These are phyloP conservation scores for Aspergillus sp. DNA, from an alignment of 2,329 filamentous ascomycete species.

Conservation along the genomic window DNA sequence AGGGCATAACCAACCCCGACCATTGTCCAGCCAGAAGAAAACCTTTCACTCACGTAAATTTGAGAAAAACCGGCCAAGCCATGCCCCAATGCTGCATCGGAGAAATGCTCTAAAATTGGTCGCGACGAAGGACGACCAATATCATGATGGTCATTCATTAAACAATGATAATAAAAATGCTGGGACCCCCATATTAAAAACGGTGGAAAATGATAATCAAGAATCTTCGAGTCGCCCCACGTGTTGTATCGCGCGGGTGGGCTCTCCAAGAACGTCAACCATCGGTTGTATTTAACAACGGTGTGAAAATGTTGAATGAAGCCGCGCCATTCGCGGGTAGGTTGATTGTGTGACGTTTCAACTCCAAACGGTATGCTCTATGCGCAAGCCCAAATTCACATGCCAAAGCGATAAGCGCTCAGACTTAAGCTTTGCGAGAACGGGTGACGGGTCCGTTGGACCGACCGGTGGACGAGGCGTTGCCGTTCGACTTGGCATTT, in stretches of 20 bases:
- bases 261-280: not conserved
- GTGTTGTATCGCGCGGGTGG: not conserved
- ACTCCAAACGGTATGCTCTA: not conserved
- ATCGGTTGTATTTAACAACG: not conserved
- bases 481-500: constrained; percentile 29
- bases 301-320: not conserved
- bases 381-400: not conserved
- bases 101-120: constrained; percentile 24
- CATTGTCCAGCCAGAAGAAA: constrained; percentile 13
- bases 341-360: not conserved
- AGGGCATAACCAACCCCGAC: not conserved
- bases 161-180: constrained; percentile 21
- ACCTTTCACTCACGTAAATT: constrained; percentile 14
- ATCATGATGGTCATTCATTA: constrained; percentile 31
- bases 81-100: constrained; percentile 17
- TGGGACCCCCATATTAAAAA: not conserved
- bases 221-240: constrained; percentile 2
- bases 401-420: not conserved
- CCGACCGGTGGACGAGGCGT: constrained; percentile 37
- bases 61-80: constrained; percentile 12
- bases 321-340: not conserved
- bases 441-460: constrained; percentile 46
- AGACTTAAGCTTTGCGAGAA: constrained; percentile 47
- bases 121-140: constrained; percentile 23
- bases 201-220: not conserved